These are phyloP conservation scores for Vaccinium darrowii DNA, from an alignment of 148 eudicot genomes.

Conservation along the genomic window DNA sequence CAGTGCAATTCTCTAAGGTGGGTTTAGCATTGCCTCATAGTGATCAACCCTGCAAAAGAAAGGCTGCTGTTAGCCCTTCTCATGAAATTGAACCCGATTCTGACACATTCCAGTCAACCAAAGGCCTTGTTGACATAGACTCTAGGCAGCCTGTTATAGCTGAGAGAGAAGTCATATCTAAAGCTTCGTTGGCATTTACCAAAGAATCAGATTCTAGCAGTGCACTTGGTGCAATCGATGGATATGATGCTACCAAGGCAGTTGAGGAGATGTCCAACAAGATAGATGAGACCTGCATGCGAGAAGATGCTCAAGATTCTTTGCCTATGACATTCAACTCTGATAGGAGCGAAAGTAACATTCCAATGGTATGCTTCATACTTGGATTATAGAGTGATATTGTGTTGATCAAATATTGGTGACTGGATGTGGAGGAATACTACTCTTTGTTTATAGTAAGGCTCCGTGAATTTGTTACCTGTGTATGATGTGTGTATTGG, in stretches of 20 bases:
- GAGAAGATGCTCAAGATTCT: constrained; percentile 21
- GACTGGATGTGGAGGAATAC: constrained; percentile 7
- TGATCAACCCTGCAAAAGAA: constrained; percentile 23
- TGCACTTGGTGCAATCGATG: constrained; percentile 17
- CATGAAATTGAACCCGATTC: constrained; percentile 28
- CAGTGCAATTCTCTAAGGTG: constrained; percentile 56
- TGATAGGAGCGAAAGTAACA: constrained; percentile 11
- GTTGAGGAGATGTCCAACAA: constrained; percentile 26
- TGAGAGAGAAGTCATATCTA: constrained; percentile 12
- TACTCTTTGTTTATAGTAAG: background rate
- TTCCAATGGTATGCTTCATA: constrained; percentile 29
- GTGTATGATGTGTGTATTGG: background rate
- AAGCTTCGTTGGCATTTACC: constrained; percentile 24
- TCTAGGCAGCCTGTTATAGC: constrained; percentile 14
- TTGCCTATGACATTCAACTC: constrained; percentile 11
- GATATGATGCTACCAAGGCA: constrained; percentile 14
- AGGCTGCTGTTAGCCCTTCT: constrained; percentile 28
- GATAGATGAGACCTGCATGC: constrained; percentile 16
- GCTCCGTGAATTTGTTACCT: background rate
- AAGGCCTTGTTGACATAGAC: constrained; percentile 10
- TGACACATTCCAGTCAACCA: constrained; percentile 12
- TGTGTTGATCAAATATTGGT: background rate
- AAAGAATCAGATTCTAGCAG: constrained; percentile 20
- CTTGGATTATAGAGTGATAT: background rate
- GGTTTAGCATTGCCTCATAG: constrained; percentile 49